These are phyloP conservation scores for Arabis hirsuta DNA, from an alignment of 345 rosid species.

Conservation along the genomic window DNA sequence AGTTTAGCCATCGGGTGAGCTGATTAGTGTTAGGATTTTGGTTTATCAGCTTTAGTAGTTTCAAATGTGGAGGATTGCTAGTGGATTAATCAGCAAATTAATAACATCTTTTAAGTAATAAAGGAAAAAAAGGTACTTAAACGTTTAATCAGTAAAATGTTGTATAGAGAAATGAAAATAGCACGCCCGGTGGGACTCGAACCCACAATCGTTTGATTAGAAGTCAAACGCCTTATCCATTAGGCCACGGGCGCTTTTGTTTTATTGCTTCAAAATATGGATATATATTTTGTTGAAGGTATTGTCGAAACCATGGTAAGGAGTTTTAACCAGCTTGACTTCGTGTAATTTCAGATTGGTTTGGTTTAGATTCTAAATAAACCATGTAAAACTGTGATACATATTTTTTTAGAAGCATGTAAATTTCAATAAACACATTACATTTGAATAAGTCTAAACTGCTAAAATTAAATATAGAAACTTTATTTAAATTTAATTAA, in stretches of 20 bases:
- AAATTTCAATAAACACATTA: too few relatives aligned
- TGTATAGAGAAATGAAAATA: not conserved
- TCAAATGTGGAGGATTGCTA: not conserved
- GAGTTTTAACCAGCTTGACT: not conserved
- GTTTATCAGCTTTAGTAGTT: constrained; percentile 1
- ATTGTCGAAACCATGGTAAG: too few relatives aligned
- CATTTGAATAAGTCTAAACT: too few relatives aligned
- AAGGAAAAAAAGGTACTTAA: not conserved
- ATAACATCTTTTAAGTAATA: not conserved
- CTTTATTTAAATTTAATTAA: too few relatives aligned
- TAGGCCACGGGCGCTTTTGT: constrained; percentile 61
- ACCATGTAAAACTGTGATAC: too few relatives aligned
- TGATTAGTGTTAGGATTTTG: constrained; percentile 8
- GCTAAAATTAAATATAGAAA: too few relatives aligned
- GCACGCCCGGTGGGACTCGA: constrained; percentile 82
- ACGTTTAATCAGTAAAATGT: not conserved
- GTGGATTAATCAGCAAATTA: not conserved
- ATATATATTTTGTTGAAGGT: too few relatives aligned
- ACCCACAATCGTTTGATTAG: constrained; percentile 92
- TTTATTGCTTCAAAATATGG: too few relatives aligned
- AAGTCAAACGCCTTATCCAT: constrained; percentile 90
- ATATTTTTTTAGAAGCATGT: too few relatives aligned
- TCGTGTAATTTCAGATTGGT: too few relatives aligned
- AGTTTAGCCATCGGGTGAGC: constrained; percentile 53
- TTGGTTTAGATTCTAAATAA: too few relatives aligned